phyloP scores from a whole-genome alignment of 1,139 yeast species.

The Oligophagozyma castellii region DNA sequence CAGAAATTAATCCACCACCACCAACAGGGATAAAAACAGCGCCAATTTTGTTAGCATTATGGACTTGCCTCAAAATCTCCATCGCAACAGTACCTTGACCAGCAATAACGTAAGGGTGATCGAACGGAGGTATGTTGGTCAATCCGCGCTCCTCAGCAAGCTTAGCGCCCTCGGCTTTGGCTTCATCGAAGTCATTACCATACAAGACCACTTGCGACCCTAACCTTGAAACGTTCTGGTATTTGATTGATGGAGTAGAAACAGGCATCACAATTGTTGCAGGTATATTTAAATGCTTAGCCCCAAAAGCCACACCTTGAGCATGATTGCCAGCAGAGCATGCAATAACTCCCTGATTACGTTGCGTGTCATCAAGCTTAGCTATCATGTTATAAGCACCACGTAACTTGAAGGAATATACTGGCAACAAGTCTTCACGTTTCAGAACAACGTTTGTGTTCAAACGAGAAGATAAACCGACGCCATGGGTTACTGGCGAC shows the following conservation, averaged over 20 bases:
- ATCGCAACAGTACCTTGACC: conserved; percentile 97
- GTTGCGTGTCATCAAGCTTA: conserved; percentile 53
- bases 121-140: conserved; percentile 90
- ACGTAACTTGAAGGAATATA: conserved; percentile 86
- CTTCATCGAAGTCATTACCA: conserved; percentile 91
- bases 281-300: conserved; percentile 69
- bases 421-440: conserved; percentile 89
- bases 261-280: conserved; percentile 98
- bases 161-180: conserved; percentile 77
- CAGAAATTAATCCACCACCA: conserved; percentile 94
- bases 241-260: conserved; percentile 91
- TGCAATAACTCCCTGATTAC: conserved; percentile 84
- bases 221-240: conserved; percentile 74
- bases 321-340: conserved; percentile 99
- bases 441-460: conserved; percentile 66
- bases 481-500: conserved; percentile 70
- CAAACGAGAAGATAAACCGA: conserved; percentile 56
- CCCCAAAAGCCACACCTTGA: conserved; percentile 94
- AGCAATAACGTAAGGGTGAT: conserved; percentile 97
- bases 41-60: conserved; percentile 46
- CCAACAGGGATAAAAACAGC: conserved; percentile 93
- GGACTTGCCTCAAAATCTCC: conserved; percentile 79
- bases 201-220: conserved; percentile 88
- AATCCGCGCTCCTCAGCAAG: conserved; percentile 55
- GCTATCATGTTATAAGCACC: conserved; percentile 98